Percentiles rank a stretch among this genome's conserved stretches.
Conservation (phyloP, 2,329 filamentous ascomycete genomes). For the Dactylonectria estremocensis region DNA sequence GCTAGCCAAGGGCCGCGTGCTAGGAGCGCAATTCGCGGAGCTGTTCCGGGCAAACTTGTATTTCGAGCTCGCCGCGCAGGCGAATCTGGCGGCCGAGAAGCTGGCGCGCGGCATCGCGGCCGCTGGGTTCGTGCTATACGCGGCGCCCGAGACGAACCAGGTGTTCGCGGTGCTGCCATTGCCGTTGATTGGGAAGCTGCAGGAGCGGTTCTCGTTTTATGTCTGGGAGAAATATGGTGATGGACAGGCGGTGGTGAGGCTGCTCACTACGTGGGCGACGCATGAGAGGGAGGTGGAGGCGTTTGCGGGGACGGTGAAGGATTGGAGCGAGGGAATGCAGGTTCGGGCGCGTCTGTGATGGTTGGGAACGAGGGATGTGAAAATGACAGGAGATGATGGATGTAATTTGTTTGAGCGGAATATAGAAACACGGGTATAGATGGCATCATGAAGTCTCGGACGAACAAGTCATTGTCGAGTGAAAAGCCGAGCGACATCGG, state of each 20-base stretch:
- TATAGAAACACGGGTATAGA: neutral
- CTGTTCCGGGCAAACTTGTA: conserved; percentile 63
- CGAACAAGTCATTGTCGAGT: neutral
- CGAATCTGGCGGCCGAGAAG: conserved; percentile 60
- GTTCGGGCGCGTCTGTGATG: neutral
- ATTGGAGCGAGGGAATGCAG: conserved; percentile 27
- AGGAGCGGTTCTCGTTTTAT: conserved; percentile 63
- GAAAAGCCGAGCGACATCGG: too few species aligned
- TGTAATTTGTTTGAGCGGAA: neutral
- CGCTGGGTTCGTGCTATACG: conserved; percentile 59
- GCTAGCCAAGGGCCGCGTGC: conserved; percentile 64
- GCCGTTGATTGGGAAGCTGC: conserved; percentile 55
- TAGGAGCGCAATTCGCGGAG: conserved; percentile 66
- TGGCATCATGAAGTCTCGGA: neutral
- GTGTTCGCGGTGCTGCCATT: conserved; percentile 63
- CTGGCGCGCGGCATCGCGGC: conserved; percentile 60
- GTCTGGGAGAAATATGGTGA: conserved; percentile 62
- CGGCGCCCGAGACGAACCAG: conserved; percentile 66
- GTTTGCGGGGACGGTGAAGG: conserved; percentile 46
- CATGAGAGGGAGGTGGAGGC: conserved; percentile 58
- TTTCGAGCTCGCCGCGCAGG: conserved; percentile 61
- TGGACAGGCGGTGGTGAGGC: conserved; percentile 58
- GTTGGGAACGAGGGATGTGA: neutral
- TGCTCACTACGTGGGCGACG: conserved; percentile 68
- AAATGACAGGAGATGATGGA: neutral